These are phyloP conservation scores for Albizia julibrissin DNA, from an alignment of 306 rosid genomes.

Conservation along the genomic window DNA sequence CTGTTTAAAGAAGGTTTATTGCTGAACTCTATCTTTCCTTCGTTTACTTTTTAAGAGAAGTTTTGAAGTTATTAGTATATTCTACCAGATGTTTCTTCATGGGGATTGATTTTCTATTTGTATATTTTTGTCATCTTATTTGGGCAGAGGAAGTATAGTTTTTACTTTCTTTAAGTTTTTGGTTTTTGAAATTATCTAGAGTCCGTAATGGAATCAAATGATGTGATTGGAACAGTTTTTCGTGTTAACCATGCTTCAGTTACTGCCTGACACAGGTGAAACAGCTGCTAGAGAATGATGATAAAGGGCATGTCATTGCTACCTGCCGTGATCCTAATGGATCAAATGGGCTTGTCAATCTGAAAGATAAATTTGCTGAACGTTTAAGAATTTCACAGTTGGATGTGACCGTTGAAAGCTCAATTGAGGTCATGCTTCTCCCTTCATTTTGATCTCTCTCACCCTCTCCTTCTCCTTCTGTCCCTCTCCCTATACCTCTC, in stretches of 20 bases:
- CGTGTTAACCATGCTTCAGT: constrained; percentile 29
- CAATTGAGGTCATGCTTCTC: constrained; percentile 68
- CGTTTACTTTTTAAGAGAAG: not conserved
- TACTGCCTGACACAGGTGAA: constrained; percentile 58
- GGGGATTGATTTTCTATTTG: not conserved
- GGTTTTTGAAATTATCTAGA: not conserved
- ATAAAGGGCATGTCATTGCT: constrained; percentile 77
- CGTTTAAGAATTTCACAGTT: constrained; percentile 62
- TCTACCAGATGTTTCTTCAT: not conserved
- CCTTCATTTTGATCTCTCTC: not conserved
- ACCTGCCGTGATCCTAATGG: constrained; percentile 79
- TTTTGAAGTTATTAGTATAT: not conserved
- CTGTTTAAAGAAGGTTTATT: not conserved
- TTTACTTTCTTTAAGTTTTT: not conserved
- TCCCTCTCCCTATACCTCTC: not conserved
- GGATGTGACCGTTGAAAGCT: constrained; percentile 81
- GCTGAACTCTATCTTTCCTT: not conserved
- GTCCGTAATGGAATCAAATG: not conserved
- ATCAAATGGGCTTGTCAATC: constrained; percentile 63
- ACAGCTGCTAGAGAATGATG: constrained; percentile 74
- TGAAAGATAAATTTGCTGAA: constrained; percentile 62
- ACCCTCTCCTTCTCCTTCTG: not conserved
- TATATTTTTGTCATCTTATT: constrained; percentile 1
- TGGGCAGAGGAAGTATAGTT: not conserved
- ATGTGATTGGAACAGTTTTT: not conserved